Conservation (phyloP, 352 stramenopile species). For the Phytophthora meadii region DNA sequence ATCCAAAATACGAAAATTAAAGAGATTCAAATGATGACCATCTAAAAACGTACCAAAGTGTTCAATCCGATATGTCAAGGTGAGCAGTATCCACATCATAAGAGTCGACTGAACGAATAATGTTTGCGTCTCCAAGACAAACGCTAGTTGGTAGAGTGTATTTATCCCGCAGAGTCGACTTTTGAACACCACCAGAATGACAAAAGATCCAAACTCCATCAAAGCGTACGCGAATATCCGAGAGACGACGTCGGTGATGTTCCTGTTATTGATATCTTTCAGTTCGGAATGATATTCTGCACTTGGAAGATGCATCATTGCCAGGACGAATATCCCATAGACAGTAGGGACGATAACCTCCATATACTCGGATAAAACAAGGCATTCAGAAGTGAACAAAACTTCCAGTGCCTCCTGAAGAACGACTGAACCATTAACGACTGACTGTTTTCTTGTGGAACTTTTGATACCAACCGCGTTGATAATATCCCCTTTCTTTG, state of each 20-base stretch:
- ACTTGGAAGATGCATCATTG: slow-evolving; percentile 33
- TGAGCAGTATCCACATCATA: slow-evolving; percentile 37
- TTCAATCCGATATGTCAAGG: slow-evolving; percentile 25
- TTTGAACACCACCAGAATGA: slow-evolving; percentile 25
- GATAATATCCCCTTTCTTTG: background rate
- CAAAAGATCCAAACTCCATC: slow-evolving; percentile 38
- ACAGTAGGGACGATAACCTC: slow-evolving; percentile 42
- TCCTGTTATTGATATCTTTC: slow-evolving; percentile 1
- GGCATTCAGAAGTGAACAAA: slow-evolving; percentile 46
- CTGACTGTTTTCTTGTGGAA: slow-evolving; percentile 8
- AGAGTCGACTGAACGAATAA: slow-evolving; percentile 34
- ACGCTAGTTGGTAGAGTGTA: slow-evolving; percentile 35
- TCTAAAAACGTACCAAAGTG: slow-evolving; percentile 36
- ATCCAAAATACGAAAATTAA: slow-evolving; percentile 2
- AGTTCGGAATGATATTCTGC: slow-evolving; percentile 45
- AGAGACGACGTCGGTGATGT: slow-evolving; percentile 2
- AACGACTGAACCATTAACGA: slow-evolving; percentile 8
- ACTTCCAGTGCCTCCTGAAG: slow-evolving; percentile 27
- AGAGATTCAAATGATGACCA: background rate
- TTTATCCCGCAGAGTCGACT: slow-evolving; percentile 24
- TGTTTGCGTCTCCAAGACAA: slow-evolving; percentile 45
- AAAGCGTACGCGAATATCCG: slow-evolving; percentile 34
- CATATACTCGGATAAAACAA: slow-evolving; percentile 49
- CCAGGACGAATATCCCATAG: slow-evolving; percentile 31
- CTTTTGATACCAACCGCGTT: background rate